Base-by-base conservation (phyloP, 2,329 filamentous ascomycete genomes). In the Curvularia sp. region DNA sequence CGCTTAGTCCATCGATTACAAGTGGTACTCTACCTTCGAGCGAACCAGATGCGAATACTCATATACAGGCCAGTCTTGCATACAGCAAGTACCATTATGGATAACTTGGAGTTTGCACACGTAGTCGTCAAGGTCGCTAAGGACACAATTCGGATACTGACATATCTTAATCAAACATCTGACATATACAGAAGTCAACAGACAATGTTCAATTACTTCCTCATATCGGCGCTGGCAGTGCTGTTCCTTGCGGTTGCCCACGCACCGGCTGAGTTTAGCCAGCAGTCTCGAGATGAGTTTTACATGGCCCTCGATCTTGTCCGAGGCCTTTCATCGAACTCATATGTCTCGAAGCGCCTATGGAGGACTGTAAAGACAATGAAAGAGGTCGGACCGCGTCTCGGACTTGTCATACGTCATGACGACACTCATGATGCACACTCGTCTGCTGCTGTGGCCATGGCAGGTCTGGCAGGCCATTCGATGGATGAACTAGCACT, bases 1-100 rank as follows among this genome's bases (percentile, higher is more conserved):
- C 89, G 91, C 63, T 87, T 88, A 61, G 79, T 89, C 19, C 87
- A 89, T 66, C 88, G 93, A 5, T 81, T 96, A 12, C 89, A 91
- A 59, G 89, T 97, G 46, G 87, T 95, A 74, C 89, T 95, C 18
- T 95, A 96, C 73, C 81, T 97, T 15, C 87, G 93, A 38, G 86
- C 92, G 41, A 97, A 97, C 69, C 93, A 96, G 79, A 91, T 96
- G 79, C 89, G 93, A 5, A 95, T 93, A 57, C 87, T 92, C 74
- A 90, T 97, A 27, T 93, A 96, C 75, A 91, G 92, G 0, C 93
- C 93, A 0, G 88, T 97, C 2, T 80, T 98, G 8, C 92, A 97
- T 75, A 94, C 90, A 18, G 87, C 91, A 3, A 90, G 87, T 12
- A 93, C 89, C 68, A 97, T 97, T 68, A 86, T 90, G 78, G 86